Evolutionary conservation across 495 filamentous ascomycete species (phyloP).

Genomic region (Echria macrotheca): DNA sequence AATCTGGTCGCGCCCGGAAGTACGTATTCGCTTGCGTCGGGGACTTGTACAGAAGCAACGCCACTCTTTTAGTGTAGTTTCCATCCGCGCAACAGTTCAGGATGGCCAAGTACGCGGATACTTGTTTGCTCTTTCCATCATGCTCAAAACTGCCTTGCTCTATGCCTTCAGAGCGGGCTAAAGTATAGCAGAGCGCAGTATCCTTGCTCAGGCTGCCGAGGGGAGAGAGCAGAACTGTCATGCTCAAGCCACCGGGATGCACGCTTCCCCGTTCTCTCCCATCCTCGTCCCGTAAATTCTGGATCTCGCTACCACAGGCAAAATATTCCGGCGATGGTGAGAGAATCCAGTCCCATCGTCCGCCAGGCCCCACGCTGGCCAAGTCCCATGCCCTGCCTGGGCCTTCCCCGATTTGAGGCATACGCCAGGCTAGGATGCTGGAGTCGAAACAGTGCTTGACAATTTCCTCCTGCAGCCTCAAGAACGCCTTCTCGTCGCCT

Average conservation of each 20-base stretch:
- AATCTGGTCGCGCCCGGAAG: neutral
- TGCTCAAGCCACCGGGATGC: neutral
- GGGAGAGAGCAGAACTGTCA: neutral
- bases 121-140: neutral
- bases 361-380: neutral
- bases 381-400: no score
- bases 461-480: constrained; percentile 9
- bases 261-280: neutral
- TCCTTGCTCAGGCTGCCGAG: neutral
- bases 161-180: neutral
- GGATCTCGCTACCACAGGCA: neutral
- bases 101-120: neutral
- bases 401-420: neutral
- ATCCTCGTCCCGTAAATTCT: no score
- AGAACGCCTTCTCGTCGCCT: constrained; percentile 9
- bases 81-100: constrained; percentile 1
- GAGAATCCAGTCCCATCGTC: constrained; percentile 2
- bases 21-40: neutral
- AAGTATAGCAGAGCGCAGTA: neutral
- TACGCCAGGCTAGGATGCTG: constrained; percentile 1
- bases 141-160: neutral
- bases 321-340: neutral
- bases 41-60: neutral
- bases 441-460: constrained; percentile 3
- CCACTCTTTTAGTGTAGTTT: constrained; percentile 2